Conservation (phyloP, 176 grass and related monocot genomes). For the Aegilops bicornis region DNA sequence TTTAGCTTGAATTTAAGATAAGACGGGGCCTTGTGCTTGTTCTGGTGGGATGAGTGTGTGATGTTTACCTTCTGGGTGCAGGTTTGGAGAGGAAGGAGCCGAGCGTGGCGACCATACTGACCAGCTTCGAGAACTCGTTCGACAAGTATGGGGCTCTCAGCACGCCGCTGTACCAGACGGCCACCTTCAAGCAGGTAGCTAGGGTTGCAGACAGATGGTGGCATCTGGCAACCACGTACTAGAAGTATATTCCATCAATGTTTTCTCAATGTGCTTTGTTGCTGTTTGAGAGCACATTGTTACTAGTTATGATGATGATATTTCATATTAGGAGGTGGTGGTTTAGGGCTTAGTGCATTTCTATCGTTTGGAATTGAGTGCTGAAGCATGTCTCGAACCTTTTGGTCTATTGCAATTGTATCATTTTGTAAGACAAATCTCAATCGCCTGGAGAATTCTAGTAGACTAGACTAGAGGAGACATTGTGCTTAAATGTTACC, state of each 20-base stretch:
- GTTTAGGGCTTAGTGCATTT: neutral
- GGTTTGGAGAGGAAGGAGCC: conserved; percentile 63
- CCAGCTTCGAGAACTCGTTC: conserved; percentile 81
- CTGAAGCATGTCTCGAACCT: neutral
- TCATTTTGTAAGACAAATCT: neutral
- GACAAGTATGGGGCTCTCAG: conserved; percentile 78
- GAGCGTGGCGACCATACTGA: conserved; percentile 75
- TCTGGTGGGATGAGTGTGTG: neutral
- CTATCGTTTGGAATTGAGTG: neutral
- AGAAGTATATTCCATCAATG: neutral
- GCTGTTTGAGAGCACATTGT: neutral
- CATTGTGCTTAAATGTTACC: neutral
- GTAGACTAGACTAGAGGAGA: neutral
- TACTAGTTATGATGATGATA: neutral
- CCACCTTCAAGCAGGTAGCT: conserved; percentile 94
- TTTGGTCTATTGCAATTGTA: neutral
- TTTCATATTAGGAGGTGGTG: neutral
- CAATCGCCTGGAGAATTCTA: neutral
- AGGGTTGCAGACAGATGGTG: neutral
- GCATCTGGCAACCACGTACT: too few species aligned
- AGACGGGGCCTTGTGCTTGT: neutral
- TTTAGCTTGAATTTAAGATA: neutral
- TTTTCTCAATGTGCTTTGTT: conserved; percentile 3
- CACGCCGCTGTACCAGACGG: conserved; percentile 96
- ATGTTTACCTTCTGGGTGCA: neutral